These are phyloP conservation scores for Tuber aestivum DNA, from an alignment of 495 filamentous ascomycete genomes.

Conservation along the genomic window DNA sequence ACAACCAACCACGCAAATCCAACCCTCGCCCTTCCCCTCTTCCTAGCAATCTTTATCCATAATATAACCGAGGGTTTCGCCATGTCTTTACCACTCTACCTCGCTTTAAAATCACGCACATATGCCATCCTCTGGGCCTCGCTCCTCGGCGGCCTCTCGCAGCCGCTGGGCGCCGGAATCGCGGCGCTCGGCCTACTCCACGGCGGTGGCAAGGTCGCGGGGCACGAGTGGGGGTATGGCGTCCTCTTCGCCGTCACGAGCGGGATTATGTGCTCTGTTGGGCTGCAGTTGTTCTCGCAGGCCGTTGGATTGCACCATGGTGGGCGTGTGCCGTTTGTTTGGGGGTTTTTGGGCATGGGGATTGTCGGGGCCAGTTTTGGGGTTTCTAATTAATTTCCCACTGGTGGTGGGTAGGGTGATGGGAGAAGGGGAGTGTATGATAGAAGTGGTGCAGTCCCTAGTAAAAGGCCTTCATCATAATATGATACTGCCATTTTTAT, in stretches of 20 bases:
- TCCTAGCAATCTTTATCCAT: conserved; percentile 92
- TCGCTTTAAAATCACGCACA: conserved; percentile 68
- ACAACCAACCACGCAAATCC: conserved; percentile 96
- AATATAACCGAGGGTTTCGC: conserved; percentile 97
- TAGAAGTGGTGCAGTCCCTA: neutral
- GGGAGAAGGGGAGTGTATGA: neutral
- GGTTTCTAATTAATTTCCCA: neutral
- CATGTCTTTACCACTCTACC: conserved; percentile 83
- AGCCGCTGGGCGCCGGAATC: conserved; percentile 77
- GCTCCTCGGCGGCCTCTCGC: conserved; percentile 75
- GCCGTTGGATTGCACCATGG: conserved; percentile 75
- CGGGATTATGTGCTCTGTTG: conserved; percentile 92
- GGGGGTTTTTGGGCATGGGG: conserved; percentile 85
- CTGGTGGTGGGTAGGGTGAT: neutral
- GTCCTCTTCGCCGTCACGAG: conserved; percentile 76
- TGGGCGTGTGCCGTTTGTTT: conserved; percentile 69
- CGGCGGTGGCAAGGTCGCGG: conserved; percentile 48
- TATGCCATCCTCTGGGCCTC: conserved; percentile 80
- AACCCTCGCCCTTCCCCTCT: conserved; percentile 76
- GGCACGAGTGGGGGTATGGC: conserved; percentile 71
- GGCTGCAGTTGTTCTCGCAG: conserved; percentile 81
- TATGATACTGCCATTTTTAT: neutral
- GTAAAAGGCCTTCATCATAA: neutral
- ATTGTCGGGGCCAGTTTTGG: conserved; percentile 78
- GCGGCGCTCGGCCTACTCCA: conserved; percentile 70